Base-by-base conservation (phyloP, 2,329 filamentous ascomycete genomes). In the Fusarium stilboides region DNA sequence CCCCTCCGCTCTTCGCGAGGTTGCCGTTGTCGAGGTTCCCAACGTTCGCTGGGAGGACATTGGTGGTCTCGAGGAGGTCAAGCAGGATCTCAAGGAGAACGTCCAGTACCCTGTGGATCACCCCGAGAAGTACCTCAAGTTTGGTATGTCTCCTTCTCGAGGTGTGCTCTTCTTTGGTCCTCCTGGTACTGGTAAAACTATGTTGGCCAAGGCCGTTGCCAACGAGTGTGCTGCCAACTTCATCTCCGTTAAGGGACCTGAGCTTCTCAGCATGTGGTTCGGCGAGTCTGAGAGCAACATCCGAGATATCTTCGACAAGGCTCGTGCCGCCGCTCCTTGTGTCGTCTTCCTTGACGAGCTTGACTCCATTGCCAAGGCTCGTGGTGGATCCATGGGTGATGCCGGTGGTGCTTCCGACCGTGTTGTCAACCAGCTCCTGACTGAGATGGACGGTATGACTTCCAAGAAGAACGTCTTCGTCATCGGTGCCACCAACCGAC, bases 381-480 rank as follows among this genome's bases (percentile, higher is more conserved):
- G 97, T 91, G 97, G 96, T 82, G 96, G 96, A 75, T 98, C 94
- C 63, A 88, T 94, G 64, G 96, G 96, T 71, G 96, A 99, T 85
- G 96, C 96, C 76, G 96, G 96, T 71, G 96, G 96, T 88, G 96
- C 96, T 71, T 98, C 95, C 46, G 97, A 99, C 84, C 96, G 97
- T 91, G 96, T 99, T 75, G 96, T 99, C 82, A 99, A 99, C 87
- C 97, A 99, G 87, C 94, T 99, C 80, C 86, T 99, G 78, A 99
- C 96, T 73, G 94, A 98, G 89, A 98, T 98, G 95, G 95, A 98
- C 75, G 95, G 95, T 77, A 98, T 98, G 95, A 98, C 95, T 45
- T 98, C 95, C 39, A 99, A 99, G 93, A 99, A 99, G 92, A 99
- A 99, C 81, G 96, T 99, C 71, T 99, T 99, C 84, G 96, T 99